A percentile compares a stretch with the other conserved stretches of the same genome.
Conservation (phyloP, 306 rosid genomes). For the Castanea mollissima region DNA sequence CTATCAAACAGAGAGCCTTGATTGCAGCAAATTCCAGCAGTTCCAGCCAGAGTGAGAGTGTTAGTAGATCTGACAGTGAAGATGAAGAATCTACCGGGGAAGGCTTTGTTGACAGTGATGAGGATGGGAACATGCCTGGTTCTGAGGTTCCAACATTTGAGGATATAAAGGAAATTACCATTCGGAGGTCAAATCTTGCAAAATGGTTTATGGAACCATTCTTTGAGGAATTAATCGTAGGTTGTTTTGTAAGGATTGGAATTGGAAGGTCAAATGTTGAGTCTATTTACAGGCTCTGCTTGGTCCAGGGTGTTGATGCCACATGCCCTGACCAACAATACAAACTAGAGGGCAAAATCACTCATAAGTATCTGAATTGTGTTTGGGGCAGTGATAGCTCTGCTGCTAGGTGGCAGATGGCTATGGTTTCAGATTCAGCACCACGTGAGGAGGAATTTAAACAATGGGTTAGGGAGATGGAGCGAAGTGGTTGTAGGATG, state of each 20-base stretch:
- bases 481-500: conserved; percentile 73
- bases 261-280: conserved; percentile 83
- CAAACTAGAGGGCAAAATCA: conserved; percentile 70
- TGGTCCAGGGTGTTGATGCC: conserved; percentile 88
- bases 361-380: conserved; percentile 79
- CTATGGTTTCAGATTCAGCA: conserved; percentile 78
- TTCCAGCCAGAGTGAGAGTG: conserved; percentile 85
- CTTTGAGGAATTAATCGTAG: conserved; percentile 91
- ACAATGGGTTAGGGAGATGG: conserved; percentile 91
- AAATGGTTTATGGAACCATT: conserved; percentile 96
- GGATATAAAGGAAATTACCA: conserved; percentile 81
- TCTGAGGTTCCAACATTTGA: conserved; percentile 61
- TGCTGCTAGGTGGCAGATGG: conserved; percentile 99
- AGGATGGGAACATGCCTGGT: conserved; percentile 54
- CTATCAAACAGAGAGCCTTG: conserved; percentile 45
- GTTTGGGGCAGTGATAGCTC: conserved; percentile 92
- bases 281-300: conserved; percentile 78
- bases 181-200: conserved; percentile 76
- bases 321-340: conserved; percentile 71
- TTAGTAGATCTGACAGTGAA: conserved; percentile 66
- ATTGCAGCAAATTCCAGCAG: conserved; percentile 57
- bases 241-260: conserved; percentile 96
- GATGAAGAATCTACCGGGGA: conserved; percentile 69
- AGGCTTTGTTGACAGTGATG: conserved; percentile 76
- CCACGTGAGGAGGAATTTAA: conserved; percentile 82